Conservation (phyloP, 2,329 filamentous ascomycete genomes). For the Basipetospora chlamydospora region DNA sequence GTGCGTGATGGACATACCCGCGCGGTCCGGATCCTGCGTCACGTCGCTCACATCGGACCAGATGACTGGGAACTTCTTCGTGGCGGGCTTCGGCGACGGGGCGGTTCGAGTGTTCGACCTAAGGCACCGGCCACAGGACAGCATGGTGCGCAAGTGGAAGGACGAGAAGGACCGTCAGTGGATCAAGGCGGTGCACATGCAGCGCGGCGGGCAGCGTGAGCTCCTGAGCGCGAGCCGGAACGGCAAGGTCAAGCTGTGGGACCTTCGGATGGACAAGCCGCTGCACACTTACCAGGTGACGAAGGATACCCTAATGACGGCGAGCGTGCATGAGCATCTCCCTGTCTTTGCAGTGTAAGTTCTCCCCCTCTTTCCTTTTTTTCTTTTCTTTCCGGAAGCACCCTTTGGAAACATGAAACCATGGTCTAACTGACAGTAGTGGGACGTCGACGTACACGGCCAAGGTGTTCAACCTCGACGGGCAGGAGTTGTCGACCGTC, state of each 20-base stretch:
- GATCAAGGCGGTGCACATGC: conserved; percentile 94
- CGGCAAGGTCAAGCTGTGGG: conserved; percentile 90
- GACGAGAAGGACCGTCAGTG: conserved; percentile 74
- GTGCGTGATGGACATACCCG: conserved; percentile 85
- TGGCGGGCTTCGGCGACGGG: conserved; percentile 91
- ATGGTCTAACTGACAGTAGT: conserved; percentile 26
- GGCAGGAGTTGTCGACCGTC: conserved; percentile 62
- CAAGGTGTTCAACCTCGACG: conserved; percentile 84
- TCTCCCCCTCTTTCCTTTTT: conserved; percentile 1
- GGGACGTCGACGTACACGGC: conserved; percentile 80
- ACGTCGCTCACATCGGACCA: conserved; percentile 94
- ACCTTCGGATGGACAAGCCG: conserved; percentile 73
- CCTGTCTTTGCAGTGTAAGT: conserved; percentile 89
- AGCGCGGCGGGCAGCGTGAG: conserved; percentile 85
- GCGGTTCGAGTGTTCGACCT: conserved; percentile 91
- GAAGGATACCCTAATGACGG: conserved; percentile 62
- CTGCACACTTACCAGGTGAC: conserved; percentile 63
- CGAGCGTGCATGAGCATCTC: conserved; percentile 89
- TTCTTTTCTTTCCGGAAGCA: background rate
- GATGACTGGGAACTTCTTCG: conserved; percentile 91
- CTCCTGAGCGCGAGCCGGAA: conserved; percentile 81
- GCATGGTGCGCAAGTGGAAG: conserved; percentile 95
- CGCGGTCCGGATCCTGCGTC: conserved; percentile 86
- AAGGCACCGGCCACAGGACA: conserved; percentile 65
- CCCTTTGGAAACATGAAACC: background rate